Evolutionary conservation across 1,284 basidiomycete genomes (phyloP), one percentile per base, ranked within the genome.

Genomic region (Phellinidium pouzarii): DNA sequence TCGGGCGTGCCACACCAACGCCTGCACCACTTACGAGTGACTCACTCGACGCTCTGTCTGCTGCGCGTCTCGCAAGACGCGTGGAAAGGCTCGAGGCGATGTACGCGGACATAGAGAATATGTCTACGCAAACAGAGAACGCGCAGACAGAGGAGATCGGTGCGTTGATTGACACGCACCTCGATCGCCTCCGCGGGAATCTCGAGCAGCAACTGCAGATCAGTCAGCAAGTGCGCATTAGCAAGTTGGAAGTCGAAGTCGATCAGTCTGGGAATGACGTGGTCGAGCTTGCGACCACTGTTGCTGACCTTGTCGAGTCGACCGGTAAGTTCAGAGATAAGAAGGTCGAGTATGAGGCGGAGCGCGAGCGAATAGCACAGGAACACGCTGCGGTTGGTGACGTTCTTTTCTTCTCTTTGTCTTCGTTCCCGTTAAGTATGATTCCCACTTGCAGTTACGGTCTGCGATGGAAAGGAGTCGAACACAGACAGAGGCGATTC

Each of bases 101-200:
- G 1, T 58, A 77, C 20, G 25, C 54, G 9, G 66, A 71, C 3
- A 59, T 81, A 27, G 64, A 75, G 56, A 77, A 79, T 56, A 69
- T 74, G 48, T 58, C 78, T 38, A 58, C 58, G 2, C 69, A 71
- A 44, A 70, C 71, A 44, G 68, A 74, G 41, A 53, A 54, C 11
- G 62, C 71, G 11, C 26, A 73, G 3, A 52, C 62, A 2, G 66
- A 69, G 8, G 68, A 73, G 51, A 61, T 79, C 17, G 69, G 72
- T 9, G 65, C 66, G 37, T 64, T 60, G 14, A 63, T 79, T 23
- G 66, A 71, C 14, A 59, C 55, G 27, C 64, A 66, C 44, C 48
- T 71, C 14, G 67, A 73, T 47, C 67, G 66, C 42, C 58, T 66
- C 48, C 60, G 57, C 2, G 34, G 44, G 14, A 29, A 44, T 22